Evolutionary conservation across 306 rosid genomes (phyloP).

Genomic region (Cucumis sativus): Cucumber_9930_V3 NC_026657.2:30336501-30337000

Average conservation of each 20-base stretch:
- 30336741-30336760: not conserved
- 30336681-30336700: not conserved
- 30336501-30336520: not conserved
- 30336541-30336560: constrained; percentile 32
- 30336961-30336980: not conserved
- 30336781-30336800: not conserved
- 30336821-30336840: not conserved
- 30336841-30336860: not conserved
- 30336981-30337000: not conserved
- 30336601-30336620: constrained; percentile 16
- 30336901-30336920: constrained; percentile 34
- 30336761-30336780: not conserved
- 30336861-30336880: not conserved
- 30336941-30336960: constrained; percentile 7
- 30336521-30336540: not conserved
- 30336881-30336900: constrained; percentile 30
- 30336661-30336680: constrained; percentile 17
- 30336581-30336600: constrained; percentile 25
- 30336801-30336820: not conserved
- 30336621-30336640: constrained; percentile 21
- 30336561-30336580: constrained; percentile 33
- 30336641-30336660: constrained; percentile 30
- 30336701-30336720: not conserved
- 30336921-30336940: constrained; percentile 25
- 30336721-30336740: not conserved